These are phyloP conservation scores for Prunus mongolica DNA, from an alignment of 306 rosid genomes.

Conservation along the genomic window DNA sequence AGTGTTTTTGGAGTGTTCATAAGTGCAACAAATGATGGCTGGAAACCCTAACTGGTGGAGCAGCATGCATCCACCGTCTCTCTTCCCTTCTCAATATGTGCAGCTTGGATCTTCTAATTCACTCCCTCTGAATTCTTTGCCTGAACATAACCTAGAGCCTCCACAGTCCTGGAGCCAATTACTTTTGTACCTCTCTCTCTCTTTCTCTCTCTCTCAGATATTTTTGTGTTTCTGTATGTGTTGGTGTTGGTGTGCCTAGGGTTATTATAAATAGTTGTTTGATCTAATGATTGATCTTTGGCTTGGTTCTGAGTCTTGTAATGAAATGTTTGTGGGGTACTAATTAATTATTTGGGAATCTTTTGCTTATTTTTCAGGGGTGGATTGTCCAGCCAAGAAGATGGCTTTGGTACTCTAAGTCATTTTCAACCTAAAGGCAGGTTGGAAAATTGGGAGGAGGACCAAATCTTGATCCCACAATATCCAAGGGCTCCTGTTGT, in stretches of 20 bases:
- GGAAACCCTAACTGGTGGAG: constrained; percentile 96
- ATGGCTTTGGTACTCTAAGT: constrained; percentile 31
- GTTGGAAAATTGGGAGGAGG: constrained; percentile 53
- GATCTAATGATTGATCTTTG: background rate
- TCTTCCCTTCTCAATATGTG: constrained; percentile 53
- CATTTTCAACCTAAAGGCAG: constrained; percentile 38
- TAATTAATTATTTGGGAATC: background rate
- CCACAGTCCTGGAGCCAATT: constrained; percentile 68
- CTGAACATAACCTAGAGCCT: constrained; percentile 37
- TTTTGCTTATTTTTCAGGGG: constrained; percentile 39
- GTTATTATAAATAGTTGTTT: too few species aligned
- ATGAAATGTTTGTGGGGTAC: background rate
- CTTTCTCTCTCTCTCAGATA: background rate
- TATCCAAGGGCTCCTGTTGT: constrained; percentile 7
- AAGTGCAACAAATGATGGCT: constrained; percentile 70
- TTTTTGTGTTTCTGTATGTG: too few species aligned
- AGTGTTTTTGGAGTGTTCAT: background rate
- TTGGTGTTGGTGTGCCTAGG: too few species aligned
- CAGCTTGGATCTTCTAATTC: constrained; percentile 48
- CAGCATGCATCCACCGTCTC: constrained; percentile 72
- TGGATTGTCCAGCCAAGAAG: constrained; percentile 58
- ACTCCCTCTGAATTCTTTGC: constrained; percentile 34
- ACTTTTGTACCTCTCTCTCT: constrained; percentile 40
- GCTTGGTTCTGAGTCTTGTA: background rate
- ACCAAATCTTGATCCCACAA: constrained; percentile 18